Base-by-base conservation (phyloP, 2,329 filamentous ascomycete genomes). In the Paramyrothecium roridum region DNA sequence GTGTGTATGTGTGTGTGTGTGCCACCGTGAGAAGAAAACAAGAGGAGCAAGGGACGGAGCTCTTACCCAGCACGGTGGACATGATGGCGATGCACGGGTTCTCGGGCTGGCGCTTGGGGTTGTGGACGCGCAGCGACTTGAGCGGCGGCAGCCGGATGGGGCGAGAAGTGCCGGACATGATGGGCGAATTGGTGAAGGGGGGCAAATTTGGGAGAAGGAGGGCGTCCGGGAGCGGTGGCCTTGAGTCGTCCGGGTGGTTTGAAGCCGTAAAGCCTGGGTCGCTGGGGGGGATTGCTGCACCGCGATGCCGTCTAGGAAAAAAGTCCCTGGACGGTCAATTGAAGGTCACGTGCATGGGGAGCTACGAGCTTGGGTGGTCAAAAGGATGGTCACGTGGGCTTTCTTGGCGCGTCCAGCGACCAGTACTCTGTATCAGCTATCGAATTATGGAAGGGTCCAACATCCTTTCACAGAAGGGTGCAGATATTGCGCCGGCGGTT, bases 131-230 rank as follows among this genome's bases (percentile, higher is more conserved):
- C 53, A 85, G 76, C 37, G 67, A 67, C 66, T 79, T 77, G 57
- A 86, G 70, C 2, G 84, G 83, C 56, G 83, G 81, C 2, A 88
- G 76, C 48, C 81, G 81, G 49, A 84, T 82, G 26, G 81, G 76
- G 61, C 78, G 37, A 19, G 37, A 16, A 4, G 37, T 82, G 59
- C 76, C 74, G 54, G 70, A 68, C 78, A 82, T 82, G 58, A 49
- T 68, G 66, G 59, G 52, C 49, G 54, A 43, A 30, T 30, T 30
- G 37, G n/a, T 6, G 37, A 13, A 13, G n/a, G n/a, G n/a, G n/a
- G n/a, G n/a, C n/a, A n/a, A n/a, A n/a, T n/a, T n/a, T n/a, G n/a
- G n/a, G n/a, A n/a, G n/a, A n/a, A n/a, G n/a, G 26, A 30, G 26
- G 10, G 26, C 26, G 26, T 30, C 26, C 26, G 26, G 26, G 26